phyloP scores from a whole-genome alignment of 164 flowering plant genomes.

The Cinnamomum micranthum region DNA sequence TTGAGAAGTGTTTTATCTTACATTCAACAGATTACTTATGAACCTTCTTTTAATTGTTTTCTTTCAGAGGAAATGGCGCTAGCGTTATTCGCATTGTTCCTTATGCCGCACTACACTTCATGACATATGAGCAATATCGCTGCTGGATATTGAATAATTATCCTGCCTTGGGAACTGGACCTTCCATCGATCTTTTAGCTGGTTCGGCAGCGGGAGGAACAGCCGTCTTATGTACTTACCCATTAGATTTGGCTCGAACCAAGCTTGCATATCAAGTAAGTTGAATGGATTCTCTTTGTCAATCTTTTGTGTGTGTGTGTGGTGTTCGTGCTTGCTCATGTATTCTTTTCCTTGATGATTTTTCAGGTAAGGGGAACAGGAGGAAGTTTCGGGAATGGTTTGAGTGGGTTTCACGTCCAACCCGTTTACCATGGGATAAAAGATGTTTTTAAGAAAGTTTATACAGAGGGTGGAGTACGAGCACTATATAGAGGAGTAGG shows the following conservation, averaged over 20 bases:
- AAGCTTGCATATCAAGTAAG: slow-evolving; percentile 95
- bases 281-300: background rate
- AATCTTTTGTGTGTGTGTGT: background rate
- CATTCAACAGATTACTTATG: slow-evolving; percentile 1
- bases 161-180: slow-evolving; percentile 76
- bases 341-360: background rate
- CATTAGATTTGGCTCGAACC: slow-evolving; percentile 87
- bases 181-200: slow-evolving; percentile 86
- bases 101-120: slow-evolving; percentile 94
- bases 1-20: background rate
- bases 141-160: slow-evolving; percentile 72
- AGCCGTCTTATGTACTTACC: slow-evolving; percentile 93
- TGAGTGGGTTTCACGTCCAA: slow-evolving; percentile 26
- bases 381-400: slow-evolving; percentile 26
- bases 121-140: slow-evolving; percentile 92
- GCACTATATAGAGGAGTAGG: slow-evolving; percentile 87
- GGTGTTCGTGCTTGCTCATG: no score
- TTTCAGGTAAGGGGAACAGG: slow-evolving; percentile 46
- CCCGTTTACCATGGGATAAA: slow-evolving; percentile 68
- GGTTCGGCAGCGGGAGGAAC: slow-evolving; percentile 98
- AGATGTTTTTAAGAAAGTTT: slow-evolving; percentile 67
- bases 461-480: slow-evolving; percentile 74
- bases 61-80: slow-evolving; percentile 88
- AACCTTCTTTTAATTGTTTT: slow-evolving; percentile 4
- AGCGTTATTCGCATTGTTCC: slow-evolving; percentile 92